A percentile compares a stretch with the other conserved stretches of the same genome.
phyloP scores from a whole-genome alignment of 441 rosid species.

The Gossypium gossypioides region DNA sequence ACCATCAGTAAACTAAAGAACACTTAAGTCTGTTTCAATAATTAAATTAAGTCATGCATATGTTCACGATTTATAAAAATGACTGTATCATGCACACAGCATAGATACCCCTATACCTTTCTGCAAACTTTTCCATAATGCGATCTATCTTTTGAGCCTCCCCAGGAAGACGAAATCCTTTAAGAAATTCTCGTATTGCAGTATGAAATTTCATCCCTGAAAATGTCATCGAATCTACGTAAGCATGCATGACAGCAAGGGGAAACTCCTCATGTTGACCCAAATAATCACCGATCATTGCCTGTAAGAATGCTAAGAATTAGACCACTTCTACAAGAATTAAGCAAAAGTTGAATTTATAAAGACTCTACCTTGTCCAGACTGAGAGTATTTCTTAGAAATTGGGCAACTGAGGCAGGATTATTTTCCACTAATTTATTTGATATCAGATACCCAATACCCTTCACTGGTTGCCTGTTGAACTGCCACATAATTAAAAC shows the following conservation, averaged over 20 bases:
- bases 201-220: conserved; percentile 83
- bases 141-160: conserved; percentile 99
- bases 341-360: conserved; percentile 12
- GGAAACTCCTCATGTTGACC: conserved; percentile 99
- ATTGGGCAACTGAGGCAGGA: conserved; percentile 79
- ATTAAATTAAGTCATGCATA: not conserved
- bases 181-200: conserved; percentile 90
- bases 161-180: conserved; percentile 97
- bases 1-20: not conserved
- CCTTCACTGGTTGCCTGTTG: conserved; percentile 81
- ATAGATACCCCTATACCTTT: conserved; percentile 45
- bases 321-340: conserved; percentile 20
- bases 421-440: conserved; percentile 79
- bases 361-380: conserved; percentile 67
- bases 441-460: conserved; percentile 61
- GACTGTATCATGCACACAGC: not conserved
- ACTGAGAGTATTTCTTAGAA: conserved; percentile 64
- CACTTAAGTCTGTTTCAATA: not conserved
- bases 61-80: not conserved
- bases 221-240: conserved; percentile 85
- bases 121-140: conserved; percentile 98
- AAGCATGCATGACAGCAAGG: conserved; percentile 97
- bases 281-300: conserved; percentile 89
- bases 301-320: conserved; percentile 52
- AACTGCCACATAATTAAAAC: conserved; percentile 49